A percentile compares a stretch with the other conserved stretches of the same genome.
Conservation (phyloP, 371 early-diverging fungal species). For the Fennellomyces sp. region DNA sequence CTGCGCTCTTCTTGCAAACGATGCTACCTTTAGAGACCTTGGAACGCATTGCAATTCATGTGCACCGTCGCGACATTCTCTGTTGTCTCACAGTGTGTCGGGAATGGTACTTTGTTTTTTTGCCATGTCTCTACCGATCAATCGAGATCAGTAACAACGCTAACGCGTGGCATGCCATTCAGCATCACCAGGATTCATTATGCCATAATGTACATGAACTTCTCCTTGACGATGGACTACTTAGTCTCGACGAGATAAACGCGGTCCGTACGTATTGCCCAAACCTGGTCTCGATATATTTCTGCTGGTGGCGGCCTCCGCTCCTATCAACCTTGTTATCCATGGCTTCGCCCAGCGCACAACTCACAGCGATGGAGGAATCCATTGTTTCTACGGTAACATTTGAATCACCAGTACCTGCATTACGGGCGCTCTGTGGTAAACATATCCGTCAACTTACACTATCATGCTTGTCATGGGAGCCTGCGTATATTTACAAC, state of each 20-base stretch:
- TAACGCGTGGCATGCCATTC: neutral
- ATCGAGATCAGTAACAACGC: conserved; percentile 1
- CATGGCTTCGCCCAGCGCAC: neutral
- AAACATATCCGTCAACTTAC: neutral
- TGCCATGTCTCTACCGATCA: neutral
- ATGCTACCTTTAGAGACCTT: neutral
- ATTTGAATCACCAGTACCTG: neutral
- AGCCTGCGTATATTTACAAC: neutral
- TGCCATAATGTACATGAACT: neutral
- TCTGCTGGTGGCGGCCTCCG: neutral
- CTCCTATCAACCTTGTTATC: neutral
- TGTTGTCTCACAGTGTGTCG: neutral
- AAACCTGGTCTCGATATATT: neutral
- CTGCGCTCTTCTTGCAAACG: too few species aligned
- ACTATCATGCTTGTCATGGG: neutral
- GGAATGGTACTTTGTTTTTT: neutral
- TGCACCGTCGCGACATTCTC: neutral
- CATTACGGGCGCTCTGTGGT: neutral
- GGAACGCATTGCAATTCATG: neutral
- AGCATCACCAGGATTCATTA: neutral
- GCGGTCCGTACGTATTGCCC: neutral
- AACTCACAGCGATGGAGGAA: neutral
- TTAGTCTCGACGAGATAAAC: neutral
- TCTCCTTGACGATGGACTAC: neutral
- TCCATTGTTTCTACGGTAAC: too few species aligned